Evolutionary conservation across 352 stramenopile species (phyloP), one percentile per base, ranked within the genome.

Genomic region (Phytopythium oedochilum): DNA sequence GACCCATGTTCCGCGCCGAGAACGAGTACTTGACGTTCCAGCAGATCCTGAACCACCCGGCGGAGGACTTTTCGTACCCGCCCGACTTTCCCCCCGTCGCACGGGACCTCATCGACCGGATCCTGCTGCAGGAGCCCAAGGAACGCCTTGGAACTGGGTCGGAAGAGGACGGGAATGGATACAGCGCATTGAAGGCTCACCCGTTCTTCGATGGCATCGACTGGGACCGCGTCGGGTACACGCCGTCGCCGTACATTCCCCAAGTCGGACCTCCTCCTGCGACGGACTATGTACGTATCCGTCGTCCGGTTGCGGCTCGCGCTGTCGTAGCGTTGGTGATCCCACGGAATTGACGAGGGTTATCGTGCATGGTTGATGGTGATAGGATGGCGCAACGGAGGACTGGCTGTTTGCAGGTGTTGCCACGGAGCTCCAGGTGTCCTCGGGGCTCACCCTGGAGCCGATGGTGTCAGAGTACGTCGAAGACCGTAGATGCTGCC

Each of bases 11-110:
- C 64, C 76, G 83, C 5, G 90, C 81, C 2, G 86, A 94, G 54
- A 96, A 93, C 50, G 90, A 97, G 46, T 96, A 96, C 42, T 69
- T 96, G 12, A 96, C 88, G 35, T 96, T 97, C 61, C 83, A 96
- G 61, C 78, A 93, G 62, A 94, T 94, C 54, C 61, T 94, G 43
- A 92, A 92, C 61, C 85, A 94, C 53, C 82, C 83, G 15, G 71
- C 80, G 8, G 85, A 90, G 53, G 75, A 89, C 32, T 92, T 94
- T 64, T 53, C 58, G 42, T 94, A 92, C 53, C 85, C 85, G 0
- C 54, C 68, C 2, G 66, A 62, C 26, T 81, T 91, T 43, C 78
- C 81, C 2, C 59, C 71, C 1, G 73, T 88, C 4, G 85, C 85
- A 11, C 68, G 71, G 17, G 83, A 95, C 55, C 57, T 95, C 47